phyloP scores from a whole-genome alignment of 1,139 yeast species.

The Yamadazyma kanchanaburiensis region DNA sequence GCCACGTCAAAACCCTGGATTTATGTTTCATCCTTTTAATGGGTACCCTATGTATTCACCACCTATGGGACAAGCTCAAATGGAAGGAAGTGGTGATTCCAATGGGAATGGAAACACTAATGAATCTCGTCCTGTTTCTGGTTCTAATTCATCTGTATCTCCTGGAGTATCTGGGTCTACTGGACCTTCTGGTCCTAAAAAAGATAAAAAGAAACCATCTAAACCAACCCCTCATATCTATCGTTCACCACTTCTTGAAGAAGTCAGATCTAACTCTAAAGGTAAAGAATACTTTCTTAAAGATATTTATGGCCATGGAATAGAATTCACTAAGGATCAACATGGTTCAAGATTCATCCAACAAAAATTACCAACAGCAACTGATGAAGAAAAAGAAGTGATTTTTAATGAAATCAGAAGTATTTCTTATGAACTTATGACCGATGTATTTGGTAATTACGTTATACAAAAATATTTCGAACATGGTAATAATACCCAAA shows the following conservation, averaged over 20 bases:
- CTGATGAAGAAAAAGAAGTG: conserved; percentile 69
- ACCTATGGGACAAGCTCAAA: conserved; percentile 8
- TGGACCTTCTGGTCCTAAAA: conserved; percentile 6
- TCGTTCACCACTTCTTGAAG: conserved; percentile 81
- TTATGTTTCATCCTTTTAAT: conserved; percentile 48
- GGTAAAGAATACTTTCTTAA: conserved; percentile 61
- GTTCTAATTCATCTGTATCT: neutral
- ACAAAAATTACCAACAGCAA: conserved; percentile 69
- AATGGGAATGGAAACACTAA: neutral
- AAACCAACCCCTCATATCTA: conserved; percentile 45
- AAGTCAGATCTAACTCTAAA: conserved; percentile 68
- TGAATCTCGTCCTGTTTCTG: neutral
- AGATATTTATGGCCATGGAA: conserved; percentile 83
- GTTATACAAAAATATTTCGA: conserved; percentile 95
- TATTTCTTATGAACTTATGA: conserved; percentile 76
- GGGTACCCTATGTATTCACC: conserved; percentile 47
- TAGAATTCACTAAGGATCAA: conserved; percentile 93
- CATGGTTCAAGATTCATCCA: conserved; percentile 96
- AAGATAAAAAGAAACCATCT: conserved; percentile 4
- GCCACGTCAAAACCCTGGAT: conserved; percentile 32
- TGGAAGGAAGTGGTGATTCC: conserved; percentile 1
- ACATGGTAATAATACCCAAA: conserved; percentile 70
- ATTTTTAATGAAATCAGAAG: conserved; percentile 83
- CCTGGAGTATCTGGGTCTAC: neutral
- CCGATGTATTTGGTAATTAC: conserved; percentile 97